Evolutionary conservation across 2,329 filamentous ascomycete species (phyloP).

Genomic region (Xylaria sp.): DNA sequence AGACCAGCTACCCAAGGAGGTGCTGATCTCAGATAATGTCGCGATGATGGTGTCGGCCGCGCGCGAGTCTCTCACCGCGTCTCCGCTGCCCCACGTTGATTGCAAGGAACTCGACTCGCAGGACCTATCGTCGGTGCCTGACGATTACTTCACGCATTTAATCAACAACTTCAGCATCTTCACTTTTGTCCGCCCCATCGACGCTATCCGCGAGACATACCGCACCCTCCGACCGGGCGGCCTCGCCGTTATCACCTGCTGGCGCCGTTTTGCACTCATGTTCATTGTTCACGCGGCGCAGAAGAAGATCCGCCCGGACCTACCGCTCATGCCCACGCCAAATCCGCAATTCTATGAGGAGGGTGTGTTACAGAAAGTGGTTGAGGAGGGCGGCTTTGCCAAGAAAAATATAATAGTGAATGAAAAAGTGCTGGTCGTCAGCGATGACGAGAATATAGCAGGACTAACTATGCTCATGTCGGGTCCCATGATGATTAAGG

Average conservation of each 20-base stretch:
- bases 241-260: constrained; percentile 43
- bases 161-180: constrained; percentile 48
- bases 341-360: constrained; percentile 43
- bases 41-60: constrained; percentile 47
- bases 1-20: constrained; percentile 44
- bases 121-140: constrained; percentile 41
- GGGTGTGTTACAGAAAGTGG: constrained; percentile 43
- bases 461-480: constrained; percentile 47
- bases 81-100: constrained; percentile 44
- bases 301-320: constrained; percentile 44
- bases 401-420: constrained; percentile 38
- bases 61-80: constrained; percentile 44
- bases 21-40: constrained; percentile 47
- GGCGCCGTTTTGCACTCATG: constrained; percentile 45
- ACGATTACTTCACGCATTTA: constrained; percentile 44
- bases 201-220: constrained; percentile 43
- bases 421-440: constrained; percentile 44
- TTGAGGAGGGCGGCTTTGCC: constrained; percentile 44
- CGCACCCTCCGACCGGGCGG: constrained; percentile 42
- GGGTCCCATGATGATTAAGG: constrained; percentile 47
- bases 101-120: constrained; percentile 46
- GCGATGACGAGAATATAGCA: constrained; percentile 44
- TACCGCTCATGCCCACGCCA: constrained; percentile 44
- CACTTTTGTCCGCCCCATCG: constrained; percentile 39
- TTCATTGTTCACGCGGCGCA: constrained; percentile 44